Evolutionary conservation across 2,329 filamentous ascomycete species (phyloP).

Genomic region (Sphaerulina musiva): DNA sequence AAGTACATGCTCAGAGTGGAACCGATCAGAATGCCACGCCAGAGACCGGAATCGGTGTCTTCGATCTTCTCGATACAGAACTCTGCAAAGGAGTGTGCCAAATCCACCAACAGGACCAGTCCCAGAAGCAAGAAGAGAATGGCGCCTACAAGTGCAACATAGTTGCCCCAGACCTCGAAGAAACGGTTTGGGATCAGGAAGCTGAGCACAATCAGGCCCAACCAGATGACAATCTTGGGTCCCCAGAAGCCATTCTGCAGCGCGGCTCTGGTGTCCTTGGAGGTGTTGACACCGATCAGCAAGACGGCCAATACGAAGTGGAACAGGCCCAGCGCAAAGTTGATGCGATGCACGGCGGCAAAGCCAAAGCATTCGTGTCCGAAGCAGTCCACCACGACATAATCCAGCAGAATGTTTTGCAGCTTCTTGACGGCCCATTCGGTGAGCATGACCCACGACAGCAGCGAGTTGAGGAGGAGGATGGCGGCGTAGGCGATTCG

Average conservation of each 20-base stretch:
- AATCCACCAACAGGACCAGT: slow-evolving; percentile 83
- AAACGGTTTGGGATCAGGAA: slow-evolving; percentile 94
- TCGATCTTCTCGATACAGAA: slow-evolving; percentile 93
- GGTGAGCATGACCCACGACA: slow-evolving; percentile 99
- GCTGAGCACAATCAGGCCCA: slow-evolving; percentile 77
- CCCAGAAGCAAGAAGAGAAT: slow-evolving; percentile 92
- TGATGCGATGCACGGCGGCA: slow-evolving; percentile 94
- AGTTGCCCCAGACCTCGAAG: slow-evolving; percentile 94
- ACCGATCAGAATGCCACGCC: slow-evolving; percentile 81
- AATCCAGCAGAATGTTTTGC: slow-evolving; percentile 84
- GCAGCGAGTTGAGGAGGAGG: slow-evolving; percentile 89
- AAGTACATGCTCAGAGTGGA: slow-evolving; percentile 93
- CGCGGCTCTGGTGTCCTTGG: slow-evolving; percentile 76
- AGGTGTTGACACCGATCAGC: slow-evolving; percentile 77
- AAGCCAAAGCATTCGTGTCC: slow-evolving; percentile 90
- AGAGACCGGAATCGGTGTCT: slow-evolving; percentile 72
- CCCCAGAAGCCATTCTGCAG: slow-evolving; percentile 99
- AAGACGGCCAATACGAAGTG: slow-evolving; percentile 80
- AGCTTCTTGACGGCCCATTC: slow-evolving; percentile 97
- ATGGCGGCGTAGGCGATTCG: slow-evolving; percentile 81
- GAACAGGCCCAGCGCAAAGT: slow-evolving; percentile 92
- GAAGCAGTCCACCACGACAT: slow-evolving; percentile 83
- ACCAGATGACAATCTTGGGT: slow-evolving; percentile 86
- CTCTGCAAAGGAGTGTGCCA: slow-evolving; percentile 95
- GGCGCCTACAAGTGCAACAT: slow-evolving; percentile 78